These are phyloP conservation scores for Pythium dissotocum DNA, from an alignment of 352 stramenopile genomes.

Conservation along the genomic window DNA sequence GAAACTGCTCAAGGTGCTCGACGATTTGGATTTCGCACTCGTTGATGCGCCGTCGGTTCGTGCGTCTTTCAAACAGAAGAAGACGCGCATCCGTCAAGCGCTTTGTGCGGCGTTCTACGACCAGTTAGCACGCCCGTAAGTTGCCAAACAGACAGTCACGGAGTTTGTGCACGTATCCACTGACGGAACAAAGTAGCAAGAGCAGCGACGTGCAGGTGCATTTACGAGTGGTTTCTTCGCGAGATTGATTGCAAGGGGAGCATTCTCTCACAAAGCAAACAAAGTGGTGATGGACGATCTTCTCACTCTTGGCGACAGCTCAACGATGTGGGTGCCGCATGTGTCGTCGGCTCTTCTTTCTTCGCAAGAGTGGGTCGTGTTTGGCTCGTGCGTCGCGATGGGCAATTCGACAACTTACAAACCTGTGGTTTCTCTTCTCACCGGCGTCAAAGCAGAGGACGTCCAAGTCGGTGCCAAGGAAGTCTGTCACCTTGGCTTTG, in stretches of 20 bases:
- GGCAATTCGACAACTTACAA: not conserved
- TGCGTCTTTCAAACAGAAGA: not conserved
- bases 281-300: not conserved
- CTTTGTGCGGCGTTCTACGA: conserved; percentile 30
- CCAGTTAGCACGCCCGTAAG: conserved; percentile 19
- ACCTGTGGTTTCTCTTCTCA: conserved; percentile 18
- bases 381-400: conserved; percentile 16
- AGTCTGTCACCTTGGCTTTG: not conserved
- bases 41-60: conserved; percentile 13
- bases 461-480: conserved; percentile 4
- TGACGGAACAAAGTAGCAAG: conserved; percentile 1
- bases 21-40: conserved; percentile 19
- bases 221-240: too few species aligned
- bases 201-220: too few species aligned
- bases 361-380: conserved; percentile 12
- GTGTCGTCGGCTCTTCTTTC: not conserved
- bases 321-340: conserved; percentile 6
- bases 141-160: not conserved
- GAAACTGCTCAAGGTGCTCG: conserved; percentile 30
- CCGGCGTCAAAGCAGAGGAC: conserved; percentile 9
- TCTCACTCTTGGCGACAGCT: not conserved
- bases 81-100: conserved; percentile 8
- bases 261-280: not conserved
- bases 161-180: conserved; percentile 18
- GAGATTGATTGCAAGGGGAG: too few species aligned